Conservation (phyloP, 805 yeast species). For the Metschnikowia continentalis region DNA sequence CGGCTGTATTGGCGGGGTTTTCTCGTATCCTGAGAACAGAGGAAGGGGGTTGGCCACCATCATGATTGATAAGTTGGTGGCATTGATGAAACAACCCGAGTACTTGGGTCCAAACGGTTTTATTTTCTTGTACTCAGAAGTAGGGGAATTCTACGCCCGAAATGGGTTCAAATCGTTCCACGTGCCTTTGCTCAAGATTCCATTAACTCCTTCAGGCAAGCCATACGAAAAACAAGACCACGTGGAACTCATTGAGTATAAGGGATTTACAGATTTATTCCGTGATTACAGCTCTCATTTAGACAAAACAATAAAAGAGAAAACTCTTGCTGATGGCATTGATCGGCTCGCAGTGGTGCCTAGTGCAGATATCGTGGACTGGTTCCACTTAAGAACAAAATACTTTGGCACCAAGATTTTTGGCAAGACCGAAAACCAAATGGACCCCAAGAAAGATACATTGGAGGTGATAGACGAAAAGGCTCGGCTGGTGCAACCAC, state of each 20-base stretch:
- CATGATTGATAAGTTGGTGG: constrained; percentile 37
- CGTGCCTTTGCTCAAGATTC: constrained; percentile 31
- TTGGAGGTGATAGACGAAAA: constrained; percentile 14
- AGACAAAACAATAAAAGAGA: constrained; percentile 15
- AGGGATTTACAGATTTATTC: constrained; percentile 26
- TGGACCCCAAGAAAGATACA: constrained; percentile 8
- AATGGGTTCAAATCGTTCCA: constrained; percentile 36
- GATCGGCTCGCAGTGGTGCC: constrained; percentile 31
- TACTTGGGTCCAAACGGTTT: constrained; percentile 31
- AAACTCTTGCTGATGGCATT: constrained; percentile 26
- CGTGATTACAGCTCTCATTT: constrained; percentile 20
- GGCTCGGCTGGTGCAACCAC: constrained; percentile 26
- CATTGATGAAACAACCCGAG: constrained; percentile 18
- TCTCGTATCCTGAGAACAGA: constrained; percentile 33
- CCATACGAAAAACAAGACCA: neutral
- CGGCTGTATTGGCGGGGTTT: constrained; percentile 43
- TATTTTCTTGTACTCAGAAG: constrained; percentile 38
- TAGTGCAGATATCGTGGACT: constrained; percentile 27
- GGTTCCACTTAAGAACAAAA: constrained; percentile 42
- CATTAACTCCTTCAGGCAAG: constrained; percentile 10
- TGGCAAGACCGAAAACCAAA: neutral
- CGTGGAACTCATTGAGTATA: constrained; percentile 24
- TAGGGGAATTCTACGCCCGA: constrained; percentile 39
- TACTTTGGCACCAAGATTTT: constrained; percentile 20
- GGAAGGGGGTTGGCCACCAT: constrained; percentile 36